These are phyloP conservation scores for Penicillium olsonii DNA, from an alignment of 2,329 filamentous ascomycete genomes.

Conservation along the genomic window DNA sequence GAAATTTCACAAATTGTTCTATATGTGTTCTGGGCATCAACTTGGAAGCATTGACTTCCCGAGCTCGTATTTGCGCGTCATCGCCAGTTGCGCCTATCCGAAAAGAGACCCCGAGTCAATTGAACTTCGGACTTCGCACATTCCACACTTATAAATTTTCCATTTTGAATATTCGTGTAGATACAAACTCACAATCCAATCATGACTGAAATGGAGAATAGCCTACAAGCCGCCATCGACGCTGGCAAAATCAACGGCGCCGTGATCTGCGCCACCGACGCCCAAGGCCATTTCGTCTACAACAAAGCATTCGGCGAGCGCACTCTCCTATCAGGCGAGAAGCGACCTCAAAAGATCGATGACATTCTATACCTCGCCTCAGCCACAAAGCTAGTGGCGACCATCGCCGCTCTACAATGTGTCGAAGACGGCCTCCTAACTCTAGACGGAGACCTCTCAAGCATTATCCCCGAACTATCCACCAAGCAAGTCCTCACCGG, in stretches of 20 bases:
- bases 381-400: conserved; percentile 51
- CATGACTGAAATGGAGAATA: conserved; percentile 36
- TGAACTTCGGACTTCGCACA: too few relatives aligned
- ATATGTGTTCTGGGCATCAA: too few relatives aligned
- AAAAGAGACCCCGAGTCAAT: background rate
- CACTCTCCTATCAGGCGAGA: conserved; percentile 45
- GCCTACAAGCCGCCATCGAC: conserved; percentile 45
- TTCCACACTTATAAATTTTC: too few relatives aligned
- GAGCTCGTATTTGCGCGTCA: too few relatives aligned
- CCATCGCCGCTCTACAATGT: conserved; percentile 56
- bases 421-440: conserved; percentile 55
- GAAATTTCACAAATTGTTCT: too few relatives aligned
- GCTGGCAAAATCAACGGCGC: conserved; percentile 48
- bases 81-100: too few relatives aligned
- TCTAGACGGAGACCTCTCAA: conserved; percentile 50
- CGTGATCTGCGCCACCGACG: conserved; percentile 45
- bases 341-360: conserved; percentile 35
- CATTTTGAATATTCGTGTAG: too few relatives aligned
- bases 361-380: conserved; percentile 26
- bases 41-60: too few relatives aligned
- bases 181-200: background rate
- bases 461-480: conserved; percentile 52
- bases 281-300: conserved; percentile 43
- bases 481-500: conserved; percentile 51
- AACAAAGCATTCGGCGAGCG: conserved; percentile 44